These are phyloP conservation scores for Penicillium occitanis DNA, from an alignment of 2,329 filamentous ascomycete genomes.

Conservation along the genomic window DNA sequence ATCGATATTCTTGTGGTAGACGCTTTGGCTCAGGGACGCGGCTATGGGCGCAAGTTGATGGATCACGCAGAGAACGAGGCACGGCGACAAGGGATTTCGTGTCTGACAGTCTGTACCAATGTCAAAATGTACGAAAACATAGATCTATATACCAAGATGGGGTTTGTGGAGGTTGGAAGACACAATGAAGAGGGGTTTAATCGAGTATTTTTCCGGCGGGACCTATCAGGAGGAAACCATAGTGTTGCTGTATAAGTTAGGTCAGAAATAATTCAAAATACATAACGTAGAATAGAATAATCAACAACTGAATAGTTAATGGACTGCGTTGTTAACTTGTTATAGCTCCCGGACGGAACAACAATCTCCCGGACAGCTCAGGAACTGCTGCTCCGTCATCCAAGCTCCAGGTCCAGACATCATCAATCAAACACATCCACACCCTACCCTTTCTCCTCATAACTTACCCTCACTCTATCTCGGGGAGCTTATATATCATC, in stretches of 20 bases:
- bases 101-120: neutral
- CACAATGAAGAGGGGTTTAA: neutral
- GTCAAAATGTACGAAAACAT: slow-evolving; percentile 2
- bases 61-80: slow-evolving; percentile 1
- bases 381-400: slow-evolving; percentile 7
- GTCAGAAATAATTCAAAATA: neutral
- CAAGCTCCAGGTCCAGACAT: slow-evolving; percentile 12
- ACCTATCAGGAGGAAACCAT: neutral
- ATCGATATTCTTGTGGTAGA: slow-evolving; percentile 5
- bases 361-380: slow-evolving; percentile 14
- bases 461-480: slow-evolving; percentile 11
- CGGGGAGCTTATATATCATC: neutral
- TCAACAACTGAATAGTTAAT: neutral
- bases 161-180: neutral
- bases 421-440: neutral
- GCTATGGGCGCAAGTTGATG: neutral
- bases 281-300: neutral
- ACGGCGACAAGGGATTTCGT: neutral
- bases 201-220: neutral
- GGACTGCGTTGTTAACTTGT: neutral
- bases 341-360: slow-evolving; percentile 14
- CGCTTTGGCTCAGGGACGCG: neutral
- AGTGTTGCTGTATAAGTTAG: neutral
- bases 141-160: neutral
- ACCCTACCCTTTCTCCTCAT: neutral